Conservation (phyloP, 1,139 yeast species). For the Yamadazyma songkhlaensis region DNA sequence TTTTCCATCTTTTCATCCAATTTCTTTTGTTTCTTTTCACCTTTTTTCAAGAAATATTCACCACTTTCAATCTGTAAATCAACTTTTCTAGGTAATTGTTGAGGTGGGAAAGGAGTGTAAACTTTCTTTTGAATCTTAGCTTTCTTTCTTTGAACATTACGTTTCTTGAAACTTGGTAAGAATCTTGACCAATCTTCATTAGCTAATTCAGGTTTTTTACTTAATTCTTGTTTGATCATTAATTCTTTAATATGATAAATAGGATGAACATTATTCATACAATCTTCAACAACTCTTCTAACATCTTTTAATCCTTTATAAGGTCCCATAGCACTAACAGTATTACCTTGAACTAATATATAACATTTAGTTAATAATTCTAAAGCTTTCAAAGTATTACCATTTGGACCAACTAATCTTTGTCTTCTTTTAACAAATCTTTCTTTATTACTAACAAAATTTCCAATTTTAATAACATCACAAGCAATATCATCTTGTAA, state of each 20-base stretch:
- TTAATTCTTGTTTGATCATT: conserved; percentile 94
- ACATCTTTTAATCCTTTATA: conserved; percentile 89
- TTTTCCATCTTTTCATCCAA: conserved; percentile 75
- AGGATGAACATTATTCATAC: conserved; percentile 96
- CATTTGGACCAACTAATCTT: conserved; percentile 93
- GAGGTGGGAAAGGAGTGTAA: conserved; percentile 99
- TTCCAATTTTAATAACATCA: conserved; percentile 94
- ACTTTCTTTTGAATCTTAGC: conserved; percentile 52
- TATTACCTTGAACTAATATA: conserved; percentile 93
- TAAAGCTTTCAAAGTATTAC: conserved; percentile 92
- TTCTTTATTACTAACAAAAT: conserved; percentile 84
- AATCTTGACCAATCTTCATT: conserved; percentile 97
- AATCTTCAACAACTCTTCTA: conserved; percentile 93
- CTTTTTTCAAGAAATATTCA: conserved; percentile 90
- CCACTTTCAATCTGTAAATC: conserved; percentile 98
- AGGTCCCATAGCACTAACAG: conserved; percentile 98
- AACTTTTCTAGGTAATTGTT: conserved; percentile 93
- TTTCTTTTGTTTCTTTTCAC: conserved; percentile 71
- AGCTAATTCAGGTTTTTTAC: conserved; percentile 92
- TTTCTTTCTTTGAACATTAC: conserved; percentile 87
- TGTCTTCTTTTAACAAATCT: conserved; percentile 95
- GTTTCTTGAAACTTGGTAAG: conserved; percentile 94
- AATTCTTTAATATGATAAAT: conserved; percentile 94
- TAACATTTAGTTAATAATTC: conserved; percentile 92
- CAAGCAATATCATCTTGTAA: conserved; percentile 91